These are phyloP conservation scores for Zygotorulaspora mrakii DNA, from an alignment of 1,139 yeast genomes.

Conservation along the genomic window DNA sequence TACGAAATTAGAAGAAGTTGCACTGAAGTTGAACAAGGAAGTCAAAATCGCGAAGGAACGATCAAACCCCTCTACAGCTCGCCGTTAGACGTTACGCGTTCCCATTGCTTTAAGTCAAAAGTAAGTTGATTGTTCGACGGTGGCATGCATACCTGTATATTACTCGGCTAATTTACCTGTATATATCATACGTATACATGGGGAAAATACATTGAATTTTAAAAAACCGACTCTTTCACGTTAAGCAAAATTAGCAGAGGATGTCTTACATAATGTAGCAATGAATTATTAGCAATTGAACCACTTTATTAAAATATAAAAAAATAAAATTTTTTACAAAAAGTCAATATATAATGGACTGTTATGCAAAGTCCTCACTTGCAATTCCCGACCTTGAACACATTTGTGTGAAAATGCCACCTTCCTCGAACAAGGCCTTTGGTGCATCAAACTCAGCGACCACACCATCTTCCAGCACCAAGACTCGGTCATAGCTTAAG, in stretches of 20 bases:
- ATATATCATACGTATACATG: constrained; percentile 10
- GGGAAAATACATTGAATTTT: constrained; percentile 5
- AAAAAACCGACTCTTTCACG: no score
- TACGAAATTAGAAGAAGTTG: constrained; percentile 83
- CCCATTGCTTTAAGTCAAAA: constrained; percentile 5
- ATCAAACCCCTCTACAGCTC: constrained; percentile 27
- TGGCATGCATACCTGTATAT: constrained; percentile 22
- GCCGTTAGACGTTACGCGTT: constrained; percentile 20
- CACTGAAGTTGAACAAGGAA: constrained; percentile 83
- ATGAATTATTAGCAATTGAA: no score
- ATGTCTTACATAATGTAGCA: no score
- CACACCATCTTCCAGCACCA: constrained; percentile 64
- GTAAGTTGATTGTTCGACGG: constrained; percentile 15
- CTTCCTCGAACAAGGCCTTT: constrained; percentile 42
- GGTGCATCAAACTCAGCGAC: constrained; percentile 60
- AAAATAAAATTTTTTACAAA: no score
- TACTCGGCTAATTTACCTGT: constrained; percentile 12
- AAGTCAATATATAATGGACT: no score
- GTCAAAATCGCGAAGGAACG: constrained; percentile 40
- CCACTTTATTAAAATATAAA: no score
- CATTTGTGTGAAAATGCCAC: constrained; percentile 56
- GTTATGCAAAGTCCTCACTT: constrained; percentile 37
- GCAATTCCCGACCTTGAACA: constrained; percentile 54
- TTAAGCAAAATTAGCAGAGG: no score
- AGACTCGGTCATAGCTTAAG: constrained; percentile 57